Evolutionary conservation across 805 yeast species (phyloP).

Genomic region (Saccharomyces kudriavzevii): DNA sequence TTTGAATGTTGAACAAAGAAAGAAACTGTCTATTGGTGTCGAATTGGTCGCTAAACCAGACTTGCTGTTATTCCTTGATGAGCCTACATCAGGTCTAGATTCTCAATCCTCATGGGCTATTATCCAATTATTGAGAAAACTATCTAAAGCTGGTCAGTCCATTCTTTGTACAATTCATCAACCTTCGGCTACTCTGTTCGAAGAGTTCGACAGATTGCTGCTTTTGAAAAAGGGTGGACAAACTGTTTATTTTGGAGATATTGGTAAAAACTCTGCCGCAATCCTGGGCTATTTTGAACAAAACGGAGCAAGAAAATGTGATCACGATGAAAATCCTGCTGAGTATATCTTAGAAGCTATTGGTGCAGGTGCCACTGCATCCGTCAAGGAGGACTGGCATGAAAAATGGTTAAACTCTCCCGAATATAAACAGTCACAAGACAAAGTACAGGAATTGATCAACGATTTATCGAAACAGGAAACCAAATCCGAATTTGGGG

Average conservation of each 20-base stretch:
- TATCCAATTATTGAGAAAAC: constrained; percentile 36
- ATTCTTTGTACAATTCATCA: constrained; percentile 51
- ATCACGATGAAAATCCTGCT: constrained; percentile 34
- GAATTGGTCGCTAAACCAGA: constrained; percentile 42
- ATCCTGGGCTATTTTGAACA: constrained; percentile 55
- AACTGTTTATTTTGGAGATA: constrained; percentile 34
- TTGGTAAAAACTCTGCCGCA: constrained; percentile 36
- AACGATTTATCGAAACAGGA: constrained; percentile 13
- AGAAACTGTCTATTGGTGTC: constrained; percentile 39
- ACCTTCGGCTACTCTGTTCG: constrained; percentile 44
- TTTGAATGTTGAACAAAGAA: constrained; percentile 37
- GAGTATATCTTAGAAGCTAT: constrained; percentile 40
- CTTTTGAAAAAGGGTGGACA: constrained; percentile 44
- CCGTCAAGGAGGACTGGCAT: constrained; percentile 46
- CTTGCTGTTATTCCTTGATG: constrained; percentile 40
- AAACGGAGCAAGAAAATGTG: constrained; percentile 59
- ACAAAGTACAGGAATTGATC: constrained; percentile 27
- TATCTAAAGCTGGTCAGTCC: constrained; percentile 43
- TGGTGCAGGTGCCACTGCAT: constrained; percentile 40
- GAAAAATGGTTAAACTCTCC: constrained; percentile 47
- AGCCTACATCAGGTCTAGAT: constrained; percentile 48
- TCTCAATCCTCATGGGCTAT: constrained; percentile 47
- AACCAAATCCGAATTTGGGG: constrained; percentile 5
- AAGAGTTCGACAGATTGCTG: constrained; percentile 40
- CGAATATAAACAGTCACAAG: constrained; percentile 26